Evolutionary conservation across 306 rosid genomes (phyloP).

Genomic region (Quercus variabilis): DNA sequence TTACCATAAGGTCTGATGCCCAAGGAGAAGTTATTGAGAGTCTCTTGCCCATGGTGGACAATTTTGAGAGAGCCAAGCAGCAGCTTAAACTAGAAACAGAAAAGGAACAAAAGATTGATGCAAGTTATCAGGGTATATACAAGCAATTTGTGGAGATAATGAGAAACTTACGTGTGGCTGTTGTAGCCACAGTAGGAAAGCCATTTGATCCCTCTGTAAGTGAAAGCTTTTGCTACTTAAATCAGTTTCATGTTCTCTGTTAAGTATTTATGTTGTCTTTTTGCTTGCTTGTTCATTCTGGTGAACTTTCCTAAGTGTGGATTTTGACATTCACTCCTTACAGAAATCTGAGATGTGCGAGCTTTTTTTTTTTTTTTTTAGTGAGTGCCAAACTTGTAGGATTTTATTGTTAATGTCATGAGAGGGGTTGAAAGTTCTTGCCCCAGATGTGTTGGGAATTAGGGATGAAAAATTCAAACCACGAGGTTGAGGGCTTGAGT

Average conservation of each 20-base stretch:
- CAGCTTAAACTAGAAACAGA: conserved; percentile 64
- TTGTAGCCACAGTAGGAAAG: conserved; percentile 71
- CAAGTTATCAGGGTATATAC: conserved; percentile 89
- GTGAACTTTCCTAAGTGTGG: not conserved
- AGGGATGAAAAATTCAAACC: not conserved
- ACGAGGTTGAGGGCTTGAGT: not conserved
- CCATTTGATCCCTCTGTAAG: conserved; percentile 90
- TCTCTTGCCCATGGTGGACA: conserved; percentile 83
- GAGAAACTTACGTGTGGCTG: conserved; percentile 70
- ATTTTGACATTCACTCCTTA: not conserved
- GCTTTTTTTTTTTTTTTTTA: not conserved
- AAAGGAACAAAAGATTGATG: conserved; percentile 73
- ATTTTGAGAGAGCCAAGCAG: conserved; percentile 74
- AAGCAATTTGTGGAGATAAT: conserved; percentile 85
- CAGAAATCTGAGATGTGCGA: not conserved
- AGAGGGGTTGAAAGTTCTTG: not conserved
- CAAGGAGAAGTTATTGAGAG: conserved; percentile 66
- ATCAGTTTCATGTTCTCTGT: not conserved
- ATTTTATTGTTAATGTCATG: not conserved
- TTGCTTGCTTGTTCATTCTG: conserved; percentile 3
- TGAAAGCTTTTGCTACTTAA: conserved; percentile 9
- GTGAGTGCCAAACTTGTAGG: not conserved
- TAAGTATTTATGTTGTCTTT: not conserved
- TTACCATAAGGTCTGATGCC: conserved; percentile 46
- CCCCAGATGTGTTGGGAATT: not conserved